These are phyloP conservation scores for Kalmusia sp. DNA, from an alignment of 2,329 filamentous ascomycete genomes.

Conservation along the genomic window DNA sequence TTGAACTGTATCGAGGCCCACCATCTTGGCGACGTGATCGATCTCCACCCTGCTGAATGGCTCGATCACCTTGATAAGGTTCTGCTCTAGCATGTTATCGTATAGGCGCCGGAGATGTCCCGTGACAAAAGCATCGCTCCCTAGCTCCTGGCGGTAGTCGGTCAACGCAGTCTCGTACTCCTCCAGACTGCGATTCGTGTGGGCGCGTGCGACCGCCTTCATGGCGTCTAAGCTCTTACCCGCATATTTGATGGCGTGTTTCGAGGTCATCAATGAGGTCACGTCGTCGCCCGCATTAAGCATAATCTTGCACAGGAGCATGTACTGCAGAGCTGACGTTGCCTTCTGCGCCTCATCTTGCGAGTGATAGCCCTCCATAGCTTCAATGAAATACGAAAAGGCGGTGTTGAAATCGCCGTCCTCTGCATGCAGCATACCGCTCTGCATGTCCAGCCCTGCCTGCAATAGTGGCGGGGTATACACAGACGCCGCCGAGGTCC, in stretches of 20 bases:
- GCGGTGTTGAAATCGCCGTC: conserved; percentile 99
- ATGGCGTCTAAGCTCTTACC: conserved; percentile 96
- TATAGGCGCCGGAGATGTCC: conserved; percentile 95
- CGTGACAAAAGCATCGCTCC: conserved; percentile 93
- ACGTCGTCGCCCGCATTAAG: conserved; percentile 96
- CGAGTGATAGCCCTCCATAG: conserved; percentile 93
- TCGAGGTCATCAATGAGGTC: conserved; percentile 90
- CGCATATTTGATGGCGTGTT: conserved; percentile 96
- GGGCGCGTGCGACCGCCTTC: conserved; percentile 96
- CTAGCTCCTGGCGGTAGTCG: conserved; percentile 90
- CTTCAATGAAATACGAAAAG: conserved; percentile 99
- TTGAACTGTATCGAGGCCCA: conserved; percentile 92
- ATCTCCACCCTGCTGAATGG: conserved; percentile 98
- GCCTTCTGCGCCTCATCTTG: conserved; percentile 88
- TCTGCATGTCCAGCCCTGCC: conserved; percentile 98
- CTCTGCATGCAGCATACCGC: conserved; percentile 97
- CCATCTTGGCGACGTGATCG: conserved; percentile 95
- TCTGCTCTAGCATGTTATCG: conserved; percentile 99
- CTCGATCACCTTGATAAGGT: conserved; percentile 99
- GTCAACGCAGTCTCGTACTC: conserved; percentile 95
- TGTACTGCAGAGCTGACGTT: conserved; percentile 98
- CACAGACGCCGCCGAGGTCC: conserved; percentile 94
- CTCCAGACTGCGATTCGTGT: conserved; percentile 93
- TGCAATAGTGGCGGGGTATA: conserved; percentile 96
- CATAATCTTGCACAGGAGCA: conserved; percentile 99